Percentiles rank a stretch among this genome's conserved stretches.
Conservation (phyloP, 1,284 basidiomycete species). For the Calocybe gambosa region DNA sequence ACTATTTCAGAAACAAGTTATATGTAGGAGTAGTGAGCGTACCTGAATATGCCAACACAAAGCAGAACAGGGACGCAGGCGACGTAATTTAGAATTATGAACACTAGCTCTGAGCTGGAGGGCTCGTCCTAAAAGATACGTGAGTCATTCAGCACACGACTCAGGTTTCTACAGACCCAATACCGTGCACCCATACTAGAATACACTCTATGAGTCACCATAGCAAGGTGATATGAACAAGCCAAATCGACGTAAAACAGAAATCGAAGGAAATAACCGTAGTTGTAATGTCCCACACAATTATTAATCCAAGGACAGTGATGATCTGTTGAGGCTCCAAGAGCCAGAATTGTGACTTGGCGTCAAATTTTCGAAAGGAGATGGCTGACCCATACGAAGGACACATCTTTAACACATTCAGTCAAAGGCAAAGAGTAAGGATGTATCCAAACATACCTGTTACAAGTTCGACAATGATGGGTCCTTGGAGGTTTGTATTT, state of each 20-base stretch:
- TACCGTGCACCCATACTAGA: slow-evolving; percentile 38
- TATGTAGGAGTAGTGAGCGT: slow-evolving; percentile 1
- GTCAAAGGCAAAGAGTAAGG: background rate
- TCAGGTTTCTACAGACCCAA: slow-evolving; percentile 40
- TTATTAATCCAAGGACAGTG: slow-evolving; percentile 92
- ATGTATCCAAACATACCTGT: slow-evolving; percentile 42
- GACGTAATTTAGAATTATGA: slow-evolving; percentile 85
- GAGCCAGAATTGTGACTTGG: background rate
- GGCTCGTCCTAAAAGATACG: slow-evolving; percentile 57
- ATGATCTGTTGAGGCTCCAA: slow-evolving; percentile 55
- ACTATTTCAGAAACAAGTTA: background rate
- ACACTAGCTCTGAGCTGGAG: slow-evolving; percentile 64
- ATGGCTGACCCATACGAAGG: slow-evolving; percentile 67
- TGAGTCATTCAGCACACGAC: background rate
- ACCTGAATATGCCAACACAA: slow-evolving; percentile 84
- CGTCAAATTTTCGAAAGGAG: background rate
- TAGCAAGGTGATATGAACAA: slow-evolving; percentile 75
- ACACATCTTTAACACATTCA: slow-evolving; percentile 49
- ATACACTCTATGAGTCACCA: slow-evolving; percentile 68
- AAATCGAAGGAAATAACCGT: slow-evolving; percentile 89
- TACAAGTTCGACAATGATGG: slow-evolving; percentile 88
- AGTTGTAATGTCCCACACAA: slow-evolving; percentile 87
- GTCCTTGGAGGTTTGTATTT: slow-evolving; percentile 70
- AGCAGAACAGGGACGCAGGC: slow-evolving; percentile 82
- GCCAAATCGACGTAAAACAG: slow-evolving; percentile 89